Evolutionary conservation across 306 rosid species (phyloP).

Genomic region (Lathyrus oleraceus): DNA sequence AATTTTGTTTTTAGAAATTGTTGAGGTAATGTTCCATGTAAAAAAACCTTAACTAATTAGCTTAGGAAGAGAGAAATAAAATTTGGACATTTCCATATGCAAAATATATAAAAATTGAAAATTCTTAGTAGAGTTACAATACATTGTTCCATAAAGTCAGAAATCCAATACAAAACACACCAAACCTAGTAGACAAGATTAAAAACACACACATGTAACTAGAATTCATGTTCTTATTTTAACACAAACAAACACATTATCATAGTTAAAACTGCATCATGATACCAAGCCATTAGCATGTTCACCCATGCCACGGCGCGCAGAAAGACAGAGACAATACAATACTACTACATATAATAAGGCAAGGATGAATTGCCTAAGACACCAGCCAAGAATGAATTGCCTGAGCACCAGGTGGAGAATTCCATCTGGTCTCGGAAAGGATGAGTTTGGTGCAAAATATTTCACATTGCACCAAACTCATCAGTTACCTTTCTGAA

Average conservation of each 20-base stretch:
- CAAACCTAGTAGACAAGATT: conserved; percentile 14
- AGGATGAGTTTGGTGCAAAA: conserved; percentile 42
- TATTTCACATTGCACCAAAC: conserved; percentile 32
- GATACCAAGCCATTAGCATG: conserved; percentile 12
- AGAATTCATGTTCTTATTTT: conserved; percentile 41
- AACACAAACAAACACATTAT: conserved; percentile 37
- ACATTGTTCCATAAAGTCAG: conserved; percentile 42
- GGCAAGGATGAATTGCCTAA: conserved; percentile 82
- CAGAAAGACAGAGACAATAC: conserved; percentile 36
- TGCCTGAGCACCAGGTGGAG: conserved; percentile 60
- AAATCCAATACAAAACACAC: conserved; percentile 35
- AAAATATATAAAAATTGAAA: neutral
- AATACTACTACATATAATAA: conserved; percentile 35
- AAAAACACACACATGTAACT: conserved; percentile 31
- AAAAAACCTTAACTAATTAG: too few relatives aligned
- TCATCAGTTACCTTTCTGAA: conserved; percentile 38
- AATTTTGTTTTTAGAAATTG: neutral
- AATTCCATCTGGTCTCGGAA: conserved; percentile 51
- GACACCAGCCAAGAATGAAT: conserved; percentile 52
- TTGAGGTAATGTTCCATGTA: neutral
- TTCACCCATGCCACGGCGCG: conserved; percentile 22
- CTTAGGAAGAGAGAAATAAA: too few relatives aligned
- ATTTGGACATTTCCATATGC: neutral
- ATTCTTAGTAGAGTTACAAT: conserved; percentile 14
- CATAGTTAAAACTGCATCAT: conserved; percentile 30